These are phyloP conservation scores for Pseudisothecium myosuroides DNA, from an alignment of 225 moss, liverwort and hornwort genomes.

Conservation along the genomic window DNA sequence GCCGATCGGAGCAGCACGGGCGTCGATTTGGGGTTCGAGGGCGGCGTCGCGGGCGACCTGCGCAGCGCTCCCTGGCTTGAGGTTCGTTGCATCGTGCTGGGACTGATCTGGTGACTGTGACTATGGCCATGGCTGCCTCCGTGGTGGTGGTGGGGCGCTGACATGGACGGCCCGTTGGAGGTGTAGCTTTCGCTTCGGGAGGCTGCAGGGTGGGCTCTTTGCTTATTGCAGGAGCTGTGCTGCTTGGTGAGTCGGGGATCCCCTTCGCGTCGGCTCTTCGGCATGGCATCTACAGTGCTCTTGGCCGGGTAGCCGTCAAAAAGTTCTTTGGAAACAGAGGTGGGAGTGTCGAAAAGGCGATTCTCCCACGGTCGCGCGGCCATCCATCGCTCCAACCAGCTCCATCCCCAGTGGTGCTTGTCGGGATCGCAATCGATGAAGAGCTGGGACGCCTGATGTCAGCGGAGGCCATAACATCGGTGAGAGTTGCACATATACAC, in stretches of 20 bases:
- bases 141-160: neutral
- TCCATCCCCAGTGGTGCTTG: neutral
- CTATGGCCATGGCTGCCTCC: constrained; percentile 9
- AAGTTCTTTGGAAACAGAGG: constrained; percentile 44
- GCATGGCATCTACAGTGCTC: neutral
- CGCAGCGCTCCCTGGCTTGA: constrained; percentile 34
- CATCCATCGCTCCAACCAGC: neutral
- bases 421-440: constrained; percentile 95
- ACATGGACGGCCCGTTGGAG: constrained; percentile 9
- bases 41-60: constrained; percentile 26
- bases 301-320: constrained; percentile 20
- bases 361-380: neutral
- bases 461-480: neutral
- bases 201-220: neutral
- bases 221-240: constrained; percentile 30
- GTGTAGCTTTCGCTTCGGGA: neutral
- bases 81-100: constrained; percentile 39
- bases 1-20: constrained; percentile 4
- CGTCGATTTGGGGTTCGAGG: constrained; percentile 18
- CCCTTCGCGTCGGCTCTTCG: constrained; percentile 42
- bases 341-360: constrained; percentile 44
- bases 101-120: constrained; percentile 14
- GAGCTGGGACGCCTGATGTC: constrained; percentile 62
- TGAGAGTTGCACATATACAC: neutral
- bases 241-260: constrained; percentile 68